Evolutionary conservation across 495 filamentous ascomycete species (phyloP).

Genomic region (Penicillium crystallinum): DNA sequence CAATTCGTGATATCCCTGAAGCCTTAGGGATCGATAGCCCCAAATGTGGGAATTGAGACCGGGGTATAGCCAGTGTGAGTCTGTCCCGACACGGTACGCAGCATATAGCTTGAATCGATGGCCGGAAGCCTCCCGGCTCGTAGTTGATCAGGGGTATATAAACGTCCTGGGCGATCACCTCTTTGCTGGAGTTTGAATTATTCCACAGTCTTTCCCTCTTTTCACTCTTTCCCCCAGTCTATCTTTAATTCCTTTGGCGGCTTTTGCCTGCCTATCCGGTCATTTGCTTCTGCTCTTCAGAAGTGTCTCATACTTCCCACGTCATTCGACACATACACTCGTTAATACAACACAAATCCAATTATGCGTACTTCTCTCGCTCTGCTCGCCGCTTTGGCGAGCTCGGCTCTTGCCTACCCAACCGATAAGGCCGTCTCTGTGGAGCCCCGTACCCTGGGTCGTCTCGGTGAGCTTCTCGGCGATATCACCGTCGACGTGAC

Average conservation of each 20-base stretch:
- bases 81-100: not conserved
- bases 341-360: conserved; percentile 8
- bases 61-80: conserved; percentile 13
- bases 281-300: conserved; percentile 11
- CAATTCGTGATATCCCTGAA: conserved; percentile 15
- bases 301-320: conserved; percentile 4
- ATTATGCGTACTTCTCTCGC: conserved; percentile 38
- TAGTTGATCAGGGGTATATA: conserved; percentile 40
- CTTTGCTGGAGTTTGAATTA: conserved; percentile 12
- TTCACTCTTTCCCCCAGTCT: conserved; percentile 30
- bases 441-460: conserved; percentile 29
- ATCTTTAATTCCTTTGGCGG: conserved; percentile 29
- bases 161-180: conserved; percentile 27
- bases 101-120: conserved; percentile 3
- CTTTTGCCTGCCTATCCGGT: conserved; percentile 14
- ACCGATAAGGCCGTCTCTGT: conserved; percentile 17
- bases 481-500: conserved; percentile 18
- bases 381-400: conserved; percentile 38
- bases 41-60: conserved; percentile 23
- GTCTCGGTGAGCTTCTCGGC: conserved; percentile 14
- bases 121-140: not conserved
- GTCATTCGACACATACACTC: conserved; percentile 18
- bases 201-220: conserved; percentile 24
- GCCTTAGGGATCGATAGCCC: conserved; percentile 19
- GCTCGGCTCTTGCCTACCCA: conserved; percentile 32